Percentiles rank a stretch among this genome's conserved stretches.
Evolutionary conservation across 2,329 filamentous ascomycete species (phyloP).

Genomic region (Periconia sp.): DNA sequence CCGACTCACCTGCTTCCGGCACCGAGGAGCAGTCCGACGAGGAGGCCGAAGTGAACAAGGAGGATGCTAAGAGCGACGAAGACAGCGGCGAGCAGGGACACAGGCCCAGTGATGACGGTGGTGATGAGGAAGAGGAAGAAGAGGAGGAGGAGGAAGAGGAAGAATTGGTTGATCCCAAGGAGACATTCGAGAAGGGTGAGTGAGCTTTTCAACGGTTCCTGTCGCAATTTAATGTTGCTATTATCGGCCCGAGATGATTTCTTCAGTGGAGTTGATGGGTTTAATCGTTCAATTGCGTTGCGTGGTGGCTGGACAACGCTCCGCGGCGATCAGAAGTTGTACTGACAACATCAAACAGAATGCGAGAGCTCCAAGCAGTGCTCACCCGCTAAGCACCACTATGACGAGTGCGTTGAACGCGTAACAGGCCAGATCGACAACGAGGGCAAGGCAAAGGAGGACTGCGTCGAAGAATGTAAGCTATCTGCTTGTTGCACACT

Average conservation of each 20-base stretch:
- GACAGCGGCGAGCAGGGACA: conserved; percentile 52
- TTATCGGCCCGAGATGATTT: not conserved
- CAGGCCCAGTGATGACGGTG: conserved; percentile 54
- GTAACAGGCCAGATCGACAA: conserved; percentile 73
- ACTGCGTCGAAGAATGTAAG: conserved; percentile 99
- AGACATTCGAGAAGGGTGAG: conserved; percentile 88
- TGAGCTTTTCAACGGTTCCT: conserved; percentile 26
- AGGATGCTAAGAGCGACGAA: conserved; percentile 42
- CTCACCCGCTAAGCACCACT: conserved; percentile 92
- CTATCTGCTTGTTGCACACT: not conserved
- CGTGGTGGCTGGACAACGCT: not conserved
- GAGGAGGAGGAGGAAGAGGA: conserved; percentile 83
- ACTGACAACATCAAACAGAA: conserved; percentile 59
- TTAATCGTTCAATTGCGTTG: conserved; percentile 11
- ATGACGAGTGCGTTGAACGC: conserved; percentile 95
- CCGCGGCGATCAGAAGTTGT: conserved; percentile 2
- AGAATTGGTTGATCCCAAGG: conserved; percentile 82
- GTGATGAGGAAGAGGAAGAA: conserved; percentile 66
- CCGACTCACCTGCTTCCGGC: conserved; percentile 42
- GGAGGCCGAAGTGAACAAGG: conserved; percentile 48
- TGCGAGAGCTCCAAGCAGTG: conserved; percentile 87
- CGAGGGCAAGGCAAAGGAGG: conserved; percentile 78
- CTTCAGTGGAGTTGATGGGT: conserved; percentile 1
- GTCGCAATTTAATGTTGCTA: not conserved
- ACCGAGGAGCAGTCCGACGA: conserved; percentile 46